These are phyloP conservation scores for Vaccinium darrowii DNA, from an alignment of 148 eudicot species.

Conservation along the genomic window DNA sequence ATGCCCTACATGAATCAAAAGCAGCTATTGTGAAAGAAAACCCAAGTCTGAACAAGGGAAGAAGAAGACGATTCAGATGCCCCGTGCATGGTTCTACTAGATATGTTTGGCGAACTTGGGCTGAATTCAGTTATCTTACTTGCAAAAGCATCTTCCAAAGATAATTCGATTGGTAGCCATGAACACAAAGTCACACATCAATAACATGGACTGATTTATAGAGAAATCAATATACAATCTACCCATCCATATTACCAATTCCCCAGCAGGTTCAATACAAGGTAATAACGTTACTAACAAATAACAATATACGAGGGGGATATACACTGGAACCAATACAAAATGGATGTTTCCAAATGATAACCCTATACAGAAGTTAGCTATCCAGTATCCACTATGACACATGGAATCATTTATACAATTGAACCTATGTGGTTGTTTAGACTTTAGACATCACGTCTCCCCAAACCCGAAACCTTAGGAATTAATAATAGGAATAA, in stretches of 20 bases:
- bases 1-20: neutral
- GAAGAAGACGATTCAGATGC: neutral
- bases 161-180: neutral
- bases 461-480: neutral
- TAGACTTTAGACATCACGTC: neutral
- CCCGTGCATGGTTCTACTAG: neutral
- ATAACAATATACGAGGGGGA: neutral
- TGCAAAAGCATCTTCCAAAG: neutral
- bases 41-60: neutral
- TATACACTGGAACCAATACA: neutral
- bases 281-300: neutral
- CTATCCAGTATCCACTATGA: neutral
- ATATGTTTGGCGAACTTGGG: neutral
- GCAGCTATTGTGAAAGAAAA: neutral
- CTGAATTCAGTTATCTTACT: neutral
- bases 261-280: neutral
- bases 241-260: neutral
- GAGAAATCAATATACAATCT: neutral
- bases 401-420: neutral
- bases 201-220: neutral
- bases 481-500: neutral
- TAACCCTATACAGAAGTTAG: neutral
- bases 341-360: neutral
- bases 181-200: neutral
- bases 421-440: neutral